Evolutionary conservation across 176 grass and related monocot species (phyloP), one percentile per base, ranked within the genome.

Genomic region (Triticum dicoccoides): DNA sequence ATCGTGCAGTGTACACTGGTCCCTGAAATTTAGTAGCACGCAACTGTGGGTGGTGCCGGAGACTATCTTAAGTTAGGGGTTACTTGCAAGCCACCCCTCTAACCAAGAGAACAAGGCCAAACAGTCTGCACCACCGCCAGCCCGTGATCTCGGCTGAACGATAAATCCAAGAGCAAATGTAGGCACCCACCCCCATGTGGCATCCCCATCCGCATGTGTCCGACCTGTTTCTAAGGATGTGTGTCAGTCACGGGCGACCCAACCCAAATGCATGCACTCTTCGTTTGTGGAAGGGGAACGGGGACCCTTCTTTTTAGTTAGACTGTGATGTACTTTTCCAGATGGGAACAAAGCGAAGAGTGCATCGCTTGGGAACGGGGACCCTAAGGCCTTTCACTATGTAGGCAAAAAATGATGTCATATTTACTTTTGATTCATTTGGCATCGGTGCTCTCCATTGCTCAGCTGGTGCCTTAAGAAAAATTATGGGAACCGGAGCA

Each of bases 41-140:
- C 71, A 74, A 74, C 41, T 17, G 51, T 18, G 51, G 38, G 41
- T 42, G 12, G 44, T 9, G 12, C n/a, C 12, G 45, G 18, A 5
- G 21, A 71, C 13, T 8, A 73, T 69, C 5, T 68, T 1, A 35
- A 68, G 37, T 76, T 23, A 86, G 32, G 54, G 35, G 51, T 86
- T 86, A 23, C 76, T 87, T 81, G 69, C 78, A 87, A 87, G 85
- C 9, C 68, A 80, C 38, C 25, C 54, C 14, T 54, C 11, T 47
- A 73, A 6, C 62, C 34, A 38, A 5, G 63, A 68, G 74, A 69
- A 41, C 21, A 39, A 29, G 83, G 63, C 5, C 74, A 81, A 73
- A 52, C 20, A 38, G 34, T 62, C 35, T 58, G 13, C 66, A 24
- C 37, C 52, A 42, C 37, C 77, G 30, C 21, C 51, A 79, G 6